These are phyloP conservation scores for Colletotrichum tropicale DNA, from an alignment of 2,329 filamentous ascomycete genomes.

Conservation along the genomic window DNA sequence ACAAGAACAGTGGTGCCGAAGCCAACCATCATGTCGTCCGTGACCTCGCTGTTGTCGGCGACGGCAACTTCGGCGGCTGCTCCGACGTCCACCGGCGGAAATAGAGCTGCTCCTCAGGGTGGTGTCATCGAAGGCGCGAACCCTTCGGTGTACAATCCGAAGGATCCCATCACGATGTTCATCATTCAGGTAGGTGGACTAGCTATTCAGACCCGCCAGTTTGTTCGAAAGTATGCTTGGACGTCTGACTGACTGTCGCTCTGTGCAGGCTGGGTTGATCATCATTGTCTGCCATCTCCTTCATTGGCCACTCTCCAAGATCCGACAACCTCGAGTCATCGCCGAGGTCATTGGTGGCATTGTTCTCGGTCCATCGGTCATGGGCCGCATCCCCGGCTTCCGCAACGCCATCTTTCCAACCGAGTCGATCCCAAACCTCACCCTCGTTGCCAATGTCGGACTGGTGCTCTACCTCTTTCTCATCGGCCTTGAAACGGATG, in stretches of 20 bases:
- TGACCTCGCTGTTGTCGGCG: not conserved
- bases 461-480: constrained; percentile 86
- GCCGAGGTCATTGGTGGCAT: constrained; percentile 87
- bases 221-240: not conserved
- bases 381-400: constrained; percentile 86
- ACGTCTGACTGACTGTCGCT: not conserved
- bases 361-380: constrained; percentile 83
- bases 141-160: constrained; percentile 70
- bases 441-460: constrained; percentile 81
- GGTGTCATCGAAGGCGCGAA: constrained; percentile 76
- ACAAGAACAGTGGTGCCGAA: not conserved
- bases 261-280: constrained; percentile 43
- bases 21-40: constrained; percentile 1
- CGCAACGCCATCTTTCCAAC: constrained; percentile 76
- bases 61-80: constrained; percentile 29
- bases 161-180: constrained; percentile 76
- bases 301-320: constrained; percentile 77
- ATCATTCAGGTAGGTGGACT: constrained; percentile 66
- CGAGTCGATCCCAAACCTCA: constrained; percentile 76
- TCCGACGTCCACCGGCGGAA: constrained; percentile 27
- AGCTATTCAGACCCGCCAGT: not conserved
- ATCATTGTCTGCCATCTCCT: constrained; percentile 56
- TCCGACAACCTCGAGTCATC: constrained; percentile 83
- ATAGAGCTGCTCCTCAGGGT: constrained; percentile 44
- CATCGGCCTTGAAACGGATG: constrained; percentile 85